Evolutionary conservation across 768 basidiomycete species (phyloP), one percentile per base, ranked within the genome.

Genomic region (Panaeolus papilionaceus): DNA sequence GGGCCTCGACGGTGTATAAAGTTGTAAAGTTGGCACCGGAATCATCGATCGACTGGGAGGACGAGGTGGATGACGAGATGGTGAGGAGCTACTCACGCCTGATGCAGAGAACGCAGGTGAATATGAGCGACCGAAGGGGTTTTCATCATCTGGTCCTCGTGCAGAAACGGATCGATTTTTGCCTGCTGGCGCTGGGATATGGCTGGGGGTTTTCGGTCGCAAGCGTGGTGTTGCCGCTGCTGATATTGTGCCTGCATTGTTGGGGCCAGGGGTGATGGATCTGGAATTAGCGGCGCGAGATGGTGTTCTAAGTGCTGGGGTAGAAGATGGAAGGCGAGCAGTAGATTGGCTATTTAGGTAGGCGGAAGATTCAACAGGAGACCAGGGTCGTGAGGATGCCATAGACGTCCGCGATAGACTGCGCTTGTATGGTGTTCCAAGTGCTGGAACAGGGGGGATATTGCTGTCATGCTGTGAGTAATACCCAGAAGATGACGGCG

Each of bases 1-100:
- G 1, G 93, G 90, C 39, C 92, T 84, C 20, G 92, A 93, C 9
- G 88, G 86, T 4, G 89, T 86, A 2, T 87, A 87, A 45, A 92
- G 79, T 65, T 91, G 89, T 2, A 94, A 81, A 69, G 85, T 89
- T 8, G 93, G 93, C 28, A 93, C 84, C 23, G 93, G 93, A 66
- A 95, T 93, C 87, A 88, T 91, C 5, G 94, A 95, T 64, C 91
- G 86, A 73, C 93, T 93, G 1, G 93, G 92, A 37, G 93, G 93
- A 39, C 93, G 85, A 11, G 88, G 85, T 37, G 88, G 87, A 73
- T 89, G 90, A 14, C 76, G 71, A 54, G 75, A 79, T 61, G 74
- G 81, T 1, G 87, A 85, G 23, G 84, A 67, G 23, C 71, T 81
- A 63, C 82, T 84, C 16, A 80, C 73, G 20, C 81, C 83, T 28